These are phyloP conservation scores for Alternaria hordeiaustralica DNA, from an alignment of 2,329 filamentous ascomycete species.

Conservation along the genomic window DNA sequence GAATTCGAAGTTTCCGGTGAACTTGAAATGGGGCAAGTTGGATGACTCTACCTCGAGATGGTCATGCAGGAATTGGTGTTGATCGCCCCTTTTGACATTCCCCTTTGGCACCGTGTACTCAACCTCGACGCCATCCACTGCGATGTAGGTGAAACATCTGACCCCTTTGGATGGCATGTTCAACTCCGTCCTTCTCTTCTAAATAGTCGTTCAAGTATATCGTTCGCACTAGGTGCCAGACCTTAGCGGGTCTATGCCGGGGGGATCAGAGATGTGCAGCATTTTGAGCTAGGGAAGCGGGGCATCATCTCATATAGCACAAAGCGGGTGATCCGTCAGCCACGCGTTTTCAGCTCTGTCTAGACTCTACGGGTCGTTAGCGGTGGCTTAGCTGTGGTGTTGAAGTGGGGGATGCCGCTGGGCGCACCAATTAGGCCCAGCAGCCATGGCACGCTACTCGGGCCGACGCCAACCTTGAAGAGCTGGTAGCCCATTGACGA, in stretches of 20 bases:
- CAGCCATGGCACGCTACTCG: conserved; percentile 8
- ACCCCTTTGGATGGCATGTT: conserved; percentile 47
- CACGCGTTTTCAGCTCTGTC: conserved; percentile 13
- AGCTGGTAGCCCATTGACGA: background rate
- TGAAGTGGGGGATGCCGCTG: conserved; percentile 12
- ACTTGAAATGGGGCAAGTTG: conserved; percentile 54
- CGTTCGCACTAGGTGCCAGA: background rate
- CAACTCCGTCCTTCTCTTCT: background rate
- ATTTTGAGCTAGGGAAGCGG: background rate
- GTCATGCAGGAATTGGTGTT: conserved; percentile 48
- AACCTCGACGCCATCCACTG: conserved; percentile 50
- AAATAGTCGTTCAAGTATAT: background rate
- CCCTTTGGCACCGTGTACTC: conserved; percentile 55
- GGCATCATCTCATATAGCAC: conserved; percentile 2
- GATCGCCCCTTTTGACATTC: conserved; percentile 37
- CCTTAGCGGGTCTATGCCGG: background rate
- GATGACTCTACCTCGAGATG: conserved; percentile 56
- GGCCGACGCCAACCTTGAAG: background rate
- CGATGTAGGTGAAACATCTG: conserved; percentile 42
- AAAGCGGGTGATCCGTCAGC: background rate
- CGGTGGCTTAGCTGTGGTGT: conserved; percentile 20
- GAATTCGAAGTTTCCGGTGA: conserved; percentile 55
- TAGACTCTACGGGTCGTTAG: conserved; percentile 7
- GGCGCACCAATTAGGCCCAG: conserved; percentile 16
- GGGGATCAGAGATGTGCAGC: background rate